phyloP scores from a whole-genome alignment of 805 yeast genomes.

The Trichomonascus vanleenenianus region DNA sequence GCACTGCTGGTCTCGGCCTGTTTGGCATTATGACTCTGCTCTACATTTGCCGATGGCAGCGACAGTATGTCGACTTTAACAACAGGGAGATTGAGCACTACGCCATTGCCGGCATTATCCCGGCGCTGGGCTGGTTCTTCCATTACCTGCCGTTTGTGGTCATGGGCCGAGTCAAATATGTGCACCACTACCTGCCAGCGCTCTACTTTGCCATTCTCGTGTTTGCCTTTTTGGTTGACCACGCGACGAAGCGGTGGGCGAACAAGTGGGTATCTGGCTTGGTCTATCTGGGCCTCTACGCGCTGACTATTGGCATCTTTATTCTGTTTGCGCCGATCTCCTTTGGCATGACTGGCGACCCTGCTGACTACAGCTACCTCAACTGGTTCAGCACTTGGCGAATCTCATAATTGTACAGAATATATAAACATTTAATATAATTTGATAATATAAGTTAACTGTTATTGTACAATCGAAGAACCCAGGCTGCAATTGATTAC shows the following conservation, averaged over 20 bases:
- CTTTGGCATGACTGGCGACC: slow-evolving; percentile 69
- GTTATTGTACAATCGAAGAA: no score
- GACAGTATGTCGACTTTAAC: slow-evolving; percentile 49
- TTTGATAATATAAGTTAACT: no score
- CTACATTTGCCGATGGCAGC: slow-evolving; percentile 54
- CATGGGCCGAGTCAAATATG: slow-evolving; percentile 96
- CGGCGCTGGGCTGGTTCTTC: slow-evolving; percentile 84
- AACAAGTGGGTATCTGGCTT: slow-evolving; percentile 19
- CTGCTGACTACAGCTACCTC: slow-evolving; percentile 40
- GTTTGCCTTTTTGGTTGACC: slow-evolving; percentile 53
- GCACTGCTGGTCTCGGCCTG: slow-evolving; percentile 42
- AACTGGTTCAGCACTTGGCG: slow-evolving; percentile 54
- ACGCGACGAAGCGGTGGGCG: slow-evolving; percentile 29
- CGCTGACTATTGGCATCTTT: slow-evolving; percentile 49
- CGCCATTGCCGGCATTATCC: slow-evolving; percentile 65
- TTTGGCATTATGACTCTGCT: slow-evolving; percentile 33
- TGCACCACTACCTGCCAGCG: slow-evolving; percentile 95
- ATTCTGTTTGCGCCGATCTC: slow-evolving; percentile 57
- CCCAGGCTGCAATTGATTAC: no score
- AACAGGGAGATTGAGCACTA: slow-evolving; percentile 35
- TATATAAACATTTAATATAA: no score
- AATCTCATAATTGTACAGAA: slow-evolving; percentile 19
- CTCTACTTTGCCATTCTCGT: slow-evolving; percentile 86
- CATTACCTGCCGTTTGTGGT: slow-evolving; percentile 83
- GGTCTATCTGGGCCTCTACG: slow-evolving; percentile 42